Conservation (phyloP, 164 flowering plant genomes). For the Akebia trifoliata region DNA sequence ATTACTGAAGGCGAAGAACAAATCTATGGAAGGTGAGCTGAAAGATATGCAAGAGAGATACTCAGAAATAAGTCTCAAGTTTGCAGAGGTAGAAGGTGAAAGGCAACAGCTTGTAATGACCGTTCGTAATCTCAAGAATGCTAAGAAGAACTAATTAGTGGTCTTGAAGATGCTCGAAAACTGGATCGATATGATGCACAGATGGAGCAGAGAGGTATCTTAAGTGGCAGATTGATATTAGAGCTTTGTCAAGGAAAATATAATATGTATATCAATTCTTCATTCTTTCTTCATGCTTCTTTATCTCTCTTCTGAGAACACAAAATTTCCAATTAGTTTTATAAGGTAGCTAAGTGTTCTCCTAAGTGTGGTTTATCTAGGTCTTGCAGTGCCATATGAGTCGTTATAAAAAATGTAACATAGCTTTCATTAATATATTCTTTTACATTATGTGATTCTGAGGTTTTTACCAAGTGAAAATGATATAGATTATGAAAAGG, state of each 20-base stretch:
- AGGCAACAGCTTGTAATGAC: conserved; percentile 86
- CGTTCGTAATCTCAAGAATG: conserved; percentile 64
- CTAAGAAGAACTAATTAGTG: conserved; percentile 38
- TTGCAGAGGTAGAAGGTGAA: conserved; percentile 98
- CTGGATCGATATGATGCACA: conserved; percentile 15
- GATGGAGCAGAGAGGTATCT: conserved; percentile 17
- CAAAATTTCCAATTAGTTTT: conserved; percentile 5
- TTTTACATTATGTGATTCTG: neutral
- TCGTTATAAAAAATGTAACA: conserved; percentile 10
- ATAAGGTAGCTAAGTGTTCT: neutral
- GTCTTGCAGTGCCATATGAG: too few relatives aligned
- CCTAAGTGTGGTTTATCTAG: too few relatives aligned
- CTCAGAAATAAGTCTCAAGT: conserved; percentile 85
- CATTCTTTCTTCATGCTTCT: too few relatives aligned
- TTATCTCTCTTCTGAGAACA: too few relatives aligned
- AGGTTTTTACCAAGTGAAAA: neutral
- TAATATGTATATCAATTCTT: conserved; percentile 30
- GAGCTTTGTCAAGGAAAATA: conserved; percentile 18
- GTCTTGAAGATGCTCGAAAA: conserved; percentile 2
- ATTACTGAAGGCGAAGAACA: conserved; percentile 50
- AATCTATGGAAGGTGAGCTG: conserved; percentile 69
- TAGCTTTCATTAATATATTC: conserved; percentile 15
- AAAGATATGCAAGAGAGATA: conserved; percentile 92
- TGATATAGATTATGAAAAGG: neutral
- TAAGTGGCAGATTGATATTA: conserved; percentile 5